phyloP scores from a whole-genome alignment of 768 basidiomycete species.

The Russula ochroleuca region DNA sequence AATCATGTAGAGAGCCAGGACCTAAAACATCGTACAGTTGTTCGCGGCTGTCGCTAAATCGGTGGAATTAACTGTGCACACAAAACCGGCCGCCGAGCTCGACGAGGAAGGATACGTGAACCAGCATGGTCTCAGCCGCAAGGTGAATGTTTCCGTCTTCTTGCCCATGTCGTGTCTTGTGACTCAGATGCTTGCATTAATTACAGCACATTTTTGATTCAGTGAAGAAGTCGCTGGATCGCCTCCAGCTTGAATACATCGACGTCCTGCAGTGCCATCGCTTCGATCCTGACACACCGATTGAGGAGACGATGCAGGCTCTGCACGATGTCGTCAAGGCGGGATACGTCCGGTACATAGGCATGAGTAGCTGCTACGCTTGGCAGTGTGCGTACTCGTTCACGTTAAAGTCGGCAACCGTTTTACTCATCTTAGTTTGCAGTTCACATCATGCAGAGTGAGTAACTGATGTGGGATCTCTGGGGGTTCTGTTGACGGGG shows the following conservation, averaged over 20 bases:
- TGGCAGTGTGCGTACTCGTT: constrained; percentile 31
- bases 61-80: not conserved
- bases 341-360: constrained; percentile 38
- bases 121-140: constrained; percentile 37
- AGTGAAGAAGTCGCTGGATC: constrained; percentile 55
- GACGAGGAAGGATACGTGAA: constrained; percentile 38
- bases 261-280: constrained; percentile 61
- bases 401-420: not conserved
- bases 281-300: constrained; percentile 37
- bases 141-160: constrained; percentile 28
- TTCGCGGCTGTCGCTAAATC: constrained; percentile 5
- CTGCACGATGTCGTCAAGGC: constrained; percentile 40
- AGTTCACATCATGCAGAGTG: constrained; percentile 27
- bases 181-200: not conserved
- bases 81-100: constrained; percentile 1
- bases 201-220: constrained; percentile 67
- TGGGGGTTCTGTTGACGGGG: constrained; percentile 17
- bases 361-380: constrained; percentile 33
- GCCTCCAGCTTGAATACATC: constrained; percentile 71
- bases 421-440: constrained; percentile 13
- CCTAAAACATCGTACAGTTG: not conserved
- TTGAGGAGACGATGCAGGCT: constrained; percentile 35
- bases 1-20: not conserved
- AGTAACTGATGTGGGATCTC: not conserved
- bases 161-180: not conserved